These are phyloP conservation scores for Fusarium anthophilum DNA, from an alignment of 2,329 filamentous ascomycete species.

Conservation along the genomic window DNA sequence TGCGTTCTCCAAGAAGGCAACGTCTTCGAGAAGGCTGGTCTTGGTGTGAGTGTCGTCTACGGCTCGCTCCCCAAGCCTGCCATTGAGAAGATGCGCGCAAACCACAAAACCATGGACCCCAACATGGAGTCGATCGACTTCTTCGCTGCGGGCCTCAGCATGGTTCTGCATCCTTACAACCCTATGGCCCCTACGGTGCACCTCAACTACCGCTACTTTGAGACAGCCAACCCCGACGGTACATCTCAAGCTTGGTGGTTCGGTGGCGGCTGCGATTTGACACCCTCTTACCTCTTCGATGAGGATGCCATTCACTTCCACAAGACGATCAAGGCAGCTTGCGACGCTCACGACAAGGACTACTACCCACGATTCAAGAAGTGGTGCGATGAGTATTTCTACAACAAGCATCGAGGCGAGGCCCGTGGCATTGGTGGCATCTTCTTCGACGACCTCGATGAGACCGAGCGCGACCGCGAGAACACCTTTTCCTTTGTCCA, in stretches of 20 bases:
- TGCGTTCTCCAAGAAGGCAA: constrained; percentile 96
- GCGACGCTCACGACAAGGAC: constrained; percentile 89
- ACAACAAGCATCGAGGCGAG: constrained; percentile 90
- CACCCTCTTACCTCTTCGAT: constrained; percentile 92
- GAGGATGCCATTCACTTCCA: constrained; percentile 99
- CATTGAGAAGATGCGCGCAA: constrained; percentile 91
- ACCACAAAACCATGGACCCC: constrained; percentile 89
- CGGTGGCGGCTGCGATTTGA: constrained; percentile 93
- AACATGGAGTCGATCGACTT: constrained; percentile 87
- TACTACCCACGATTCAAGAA: constrained; percentile 97
- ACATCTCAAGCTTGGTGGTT: constrained; percentile 96
- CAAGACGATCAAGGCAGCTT: constrained; percentile 88
- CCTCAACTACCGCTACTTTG: constrained; percentile 98
- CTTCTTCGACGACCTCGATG: constrained; percentile 98
- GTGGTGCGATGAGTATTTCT: constrained; percentile 99
- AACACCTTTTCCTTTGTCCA: constrained; percentile 90
- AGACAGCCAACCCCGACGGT: constrained; percentile 87
- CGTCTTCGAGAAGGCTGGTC: constrained; percentile 96
- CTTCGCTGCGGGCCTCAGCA: constrained; percentile 91
- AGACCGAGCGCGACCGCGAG: constrained; percentile 84
- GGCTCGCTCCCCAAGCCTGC: constrained; percentile 87
- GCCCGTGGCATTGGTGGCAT: constrained; percentile 91
- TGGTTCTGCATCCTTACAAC: constrained; percentile 93
- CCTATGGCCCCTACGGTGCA: constrained; percentile 98
- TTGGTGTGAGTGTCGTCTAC: constrained; percentile 95